Conservation (phyloP, 306 rosid genomes). For the Ziziphus jujuba region DNA sequence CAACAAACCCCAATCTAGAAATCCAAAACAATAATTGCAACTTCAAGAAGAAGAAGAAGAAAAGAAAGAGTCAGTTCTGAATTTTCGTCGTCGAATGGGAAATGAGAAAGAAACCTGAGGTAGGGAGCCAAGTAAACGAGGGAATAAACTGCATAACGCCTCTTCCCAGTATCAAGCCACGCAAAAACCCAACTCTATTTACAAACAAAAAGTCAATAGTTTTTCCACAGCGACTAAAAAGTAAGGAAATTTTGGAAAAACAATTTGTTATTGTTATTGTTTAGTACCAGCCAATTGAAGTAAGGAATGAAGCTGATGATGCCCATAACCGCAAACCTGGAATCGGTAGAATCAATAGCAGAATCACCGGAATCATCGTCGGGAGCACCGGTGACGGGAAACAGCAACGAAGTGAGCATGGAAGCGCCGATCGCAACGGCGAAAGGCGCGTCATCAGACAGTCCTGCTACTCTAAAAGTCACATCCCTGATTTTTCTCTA, state of each 20-base stretch:
- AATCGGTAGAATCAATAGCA: conserved; percentile 50
- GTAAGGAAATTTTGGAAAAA: not conserved
- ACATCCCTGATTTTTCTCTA: conserved; percentile 22
- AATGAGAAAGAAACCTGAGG: conserved; percentile 46
- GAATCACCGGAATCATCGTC: conserved; percentile 45
- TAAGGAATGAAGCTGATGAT: conserved; percentile 84
- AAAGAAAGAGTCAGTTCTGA: not conserved
- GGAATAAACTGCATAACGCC: conserved; percentile 76
- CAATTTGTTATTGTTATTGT: not conserved
- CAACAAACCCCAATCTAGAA: too few species aligned
- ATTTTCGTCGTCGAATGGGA: not conserved
- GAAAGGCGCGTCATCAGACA: conserved; percentile 72
- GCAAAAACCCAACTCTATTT: conserved; percentile 91
- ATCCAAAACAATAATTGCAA: not conserved
- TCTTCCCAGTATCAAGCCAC: conserved; percentile 76
- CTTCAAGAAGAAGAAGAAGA: not conserved
- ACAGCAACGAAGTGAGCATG: conserved; percentile 64
- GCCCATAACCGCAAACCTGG: conserved; percentile 81
- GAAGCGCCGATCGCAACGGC: conserved; percentile 84
- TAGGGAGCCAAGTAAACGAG: conserved; percentile 84
- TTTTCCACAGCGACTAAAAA: not conserved
- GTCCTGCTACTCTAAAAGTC: conserved; percentile 43
- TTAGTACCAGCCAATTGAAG: conserved; percentile 88
- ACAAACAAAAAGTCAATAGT: conserved; percentile 3
- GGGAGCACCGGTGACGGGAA: conserved; percentile 37